Conservation (phyloP, 2,329 filamentous ascomycete species). For the Neonectria sp. region DNA sequence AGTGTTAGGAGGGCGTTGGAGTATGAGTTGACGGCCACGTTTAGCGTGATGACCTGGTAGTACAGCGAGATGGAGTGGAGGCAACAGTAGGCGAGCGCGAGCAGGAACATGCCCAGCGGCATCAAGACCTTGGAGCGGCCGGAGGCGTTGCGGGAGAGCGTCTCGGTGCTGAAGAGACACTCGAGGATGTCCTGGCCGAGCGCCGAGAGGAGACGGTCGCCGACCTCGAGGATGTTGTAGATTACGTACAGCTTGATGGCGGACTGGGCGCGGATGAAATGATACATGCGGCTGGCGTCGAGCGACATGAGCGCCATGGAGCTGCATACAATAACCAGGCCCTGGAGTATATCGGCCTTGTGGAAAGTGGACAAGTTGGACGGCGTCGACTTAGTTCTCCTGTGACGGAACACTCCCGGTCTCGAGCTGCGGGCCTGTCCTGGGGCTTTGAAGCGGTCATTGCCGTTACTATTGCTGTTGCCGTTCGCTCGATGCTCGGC, state of each 20-base stretch:
- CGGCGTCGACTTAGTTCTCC: slow-evolving; percentile 85
- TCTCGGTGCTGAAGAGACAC: slow-evolving; percentile 94
- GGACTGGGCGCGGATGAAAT: slow-evolving; percentile 95
- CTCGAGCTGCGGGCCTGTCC: slow-evolving; percentile 43
- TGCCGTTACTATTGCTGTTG: slow-evolving; percentile 13
- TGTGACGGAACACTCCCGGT: slow-evolving; percentile 68
- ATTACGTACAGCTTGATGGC: slow-evolving; percentile 99
- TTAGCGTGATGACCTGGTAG: slow-evolving; percentile 97
- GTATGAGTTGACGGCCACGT: slow-evolving; percentile 98
- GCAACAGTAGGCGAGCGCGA: slow-evolving; percentile 90
- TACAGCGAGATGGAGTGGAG: slow-evolving; percentile 90
- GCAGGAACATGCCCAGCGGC: slow-evolving; percentile 91
- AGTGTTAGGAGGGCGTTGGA: slow-evolving; percentile 95
- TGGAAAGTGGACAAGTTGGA: slow-evolving; percentile 89
- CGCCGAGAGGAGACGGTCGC: slow-evolving; percentile 90
- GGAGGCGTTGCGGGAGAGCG: slow-evolving; percentile 87
- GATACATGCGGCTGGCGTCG: slow-evolving; percentile 98
- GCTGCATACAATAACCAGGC: slow-evolving; percentile 88
- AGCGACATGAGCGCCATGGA: slow-evolving; percentile 89
- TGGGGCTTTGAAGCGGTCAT: slow-evolving; percentile 35
- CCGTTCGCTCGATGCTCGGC: slow-evolving; percentile 28
- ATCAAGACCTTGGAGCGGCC: slow-evolving; percentile 92
- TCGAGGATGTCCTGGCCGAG: slow-evolving; percentile 97
- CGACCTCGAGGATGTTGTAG: slow-evolving; percentile 96
- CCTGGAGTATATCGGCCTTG: slow-evolving; percentile 95